These are phyloP conservation scores for Ascochyta viciae-villosae DNA, from an alignment of 2,329 filamentous ascomycete genomes.

Conservation along the genomic window DNA sequence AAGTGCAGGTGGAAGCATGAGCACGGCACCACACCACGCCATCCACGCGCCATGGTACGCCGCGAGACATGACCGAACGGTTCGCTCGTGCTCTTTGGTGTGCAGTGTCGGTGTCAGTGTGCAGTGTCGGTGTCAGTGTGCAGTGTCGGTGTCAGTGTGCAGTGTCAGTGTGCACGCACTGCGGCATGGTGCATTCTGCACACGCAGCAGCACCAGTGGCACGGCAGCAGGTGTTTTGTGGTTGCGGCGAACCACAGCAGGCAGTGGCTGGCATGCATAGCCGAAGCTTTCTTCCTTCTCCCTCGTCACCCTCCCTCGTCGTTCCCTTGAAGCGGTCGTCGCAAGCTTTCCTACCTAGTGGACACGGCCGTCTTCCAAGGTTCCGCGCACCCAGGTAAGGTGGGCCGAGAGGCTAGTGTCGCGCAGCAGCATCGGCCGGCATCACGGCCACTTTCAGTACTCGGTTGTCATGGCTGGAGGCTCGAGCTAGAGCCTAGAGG, in stretches of 20 bases:
- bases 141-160: too few relatives aligned
- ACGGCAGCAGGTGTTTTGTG: too few relatives aligned
- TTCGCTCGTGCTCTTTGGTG: slow-evolving; percentile 3
- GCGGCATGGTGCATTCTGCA: too few relatives aligned
- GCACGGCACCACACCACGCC: slow-evolving; percentile 12
- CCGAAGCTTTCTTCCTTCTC: too few relatives aligned
- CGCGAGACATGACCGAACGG: slow-evolving; percentile 15
- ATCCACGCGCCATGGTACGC: slow-evolving; percentile 3
- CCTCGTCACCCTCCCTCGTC: too few relatives aligned
- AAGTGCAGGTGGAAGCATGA: slow-evolving; percentile 9
- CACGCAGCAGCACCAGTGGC: too few relatives aligned
- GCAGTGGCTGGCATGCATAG: too few relatives aligned
- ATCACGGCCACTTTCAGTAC: slow-evolving; percentile 8
- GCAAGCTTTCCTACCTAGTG: slow-evolving; percentile 24
- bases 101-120: background rate
- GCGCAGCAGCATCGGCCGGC: slow-evolving; percentile 25
- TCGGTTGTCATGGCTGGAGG: slow-evolving; percentile 24
- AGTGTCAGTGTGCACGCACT: too few relatives aligned
- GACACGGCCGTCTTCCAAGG: slow-evolving; percentile 12
- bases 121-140: background rate
- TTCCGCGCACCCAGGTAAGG: slow-evolving; percentile 25
- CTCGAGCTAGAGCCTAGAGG: slow-evolving; percentile 31
- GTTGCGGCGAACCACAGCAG: too few relatives aligned
- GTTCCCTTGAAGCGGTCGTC: slow-evolving; percentile 17
- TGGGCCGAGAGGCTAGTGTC: slow-evolving; percentile 29